Conservation (phyloP, 208 protist species). For the Leishmania arabica region DNA sequence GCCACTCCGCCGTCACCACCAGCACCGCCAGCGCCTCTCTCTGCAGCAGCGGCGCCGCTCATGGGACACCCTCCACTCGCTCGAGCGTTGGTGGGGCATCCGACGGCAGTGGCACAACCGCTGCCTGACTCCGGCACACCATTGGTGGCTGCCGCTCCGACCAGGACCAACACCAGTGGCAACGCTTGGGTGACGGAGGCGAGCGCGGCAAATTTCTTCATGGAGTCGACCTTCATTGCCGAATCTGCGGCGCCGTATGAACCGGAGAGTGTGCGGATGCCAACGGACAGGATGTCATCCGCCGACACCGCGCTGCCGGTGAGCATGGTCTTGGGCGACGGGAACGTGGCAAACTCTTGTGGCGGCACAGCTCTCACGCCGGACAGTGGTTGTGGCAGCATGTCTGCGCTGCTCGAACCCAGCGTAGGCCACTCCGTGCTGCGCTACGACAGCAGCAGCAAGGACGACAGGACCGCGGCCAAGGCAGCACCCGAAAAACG, state of each 20-base stretch:
- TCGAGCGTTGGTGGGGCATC: too few relatives aligned
- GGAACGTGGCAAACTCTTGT: neutral
- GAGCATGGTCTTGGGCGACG: neutral
- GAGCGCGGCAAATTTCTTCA: constrained; percentile 27
- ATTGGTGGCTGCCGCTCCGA: neutral
- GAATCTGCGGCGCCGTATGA: constrained; percentile 23
- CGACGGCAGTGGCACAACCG: neutral
- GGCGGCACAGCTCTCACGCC: neutral
- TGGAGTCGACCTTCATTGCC: constrained; percentile 34
- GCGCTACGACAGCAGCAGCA: neutral
- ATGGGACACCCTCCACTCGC: neutral
- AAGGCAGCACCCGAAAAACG: neutral
- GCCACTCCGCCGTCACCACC: neutral
- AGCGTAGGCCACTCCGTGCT: neutral
- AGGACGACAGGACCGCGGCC: neutral
- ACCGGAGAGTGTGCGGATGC: constrained; percentile 7
- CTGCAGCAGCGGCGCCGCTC: neutral
- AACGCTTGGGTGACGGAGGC: constrained; percentile 25
- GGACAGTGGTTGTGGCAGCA: neutral
- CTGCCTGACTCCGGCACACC: neutral
- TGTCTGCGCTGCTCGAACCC: neutral
- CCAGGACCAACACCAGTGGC: too few relatives aligned
- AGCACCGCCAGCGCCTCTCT: neutral
- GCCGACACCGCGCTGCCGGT: neutral
- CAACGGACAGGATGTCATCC: neutral